phyloP scores from a whole-genome alignment of 371 early-diverging fungal species.

The Apophysomyces ossiformis region DNA sequence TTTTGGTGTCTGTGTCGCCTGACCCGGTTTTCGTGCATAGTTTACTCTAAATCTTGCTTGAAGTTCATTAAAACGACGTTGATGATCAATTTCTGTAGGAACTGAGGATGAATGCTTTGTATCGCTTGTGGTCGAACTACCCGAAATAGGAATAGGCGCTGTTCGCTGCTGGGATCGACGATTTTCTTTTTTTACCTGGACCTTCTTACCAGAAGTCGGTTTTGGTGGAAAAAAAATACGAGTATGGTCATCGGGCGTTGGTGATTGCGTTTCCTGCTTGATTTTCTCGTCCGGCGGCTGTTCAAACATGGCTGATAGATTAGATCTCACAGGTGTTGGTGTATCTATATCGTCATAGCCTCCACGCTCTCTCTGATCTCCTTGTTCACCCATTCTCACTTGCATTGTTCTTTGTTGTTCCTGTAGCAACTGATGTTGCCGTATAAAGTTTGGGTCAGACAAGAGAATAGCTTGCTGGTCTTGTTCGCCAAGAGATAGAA shows the following conservation, averaged over 20 bases:
- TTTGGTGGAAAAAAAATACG: constrained; percentile 1
- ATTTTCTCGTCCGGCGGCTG: constrained; percentile 15
- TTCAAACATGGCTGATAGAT: constrained; percentile 29
- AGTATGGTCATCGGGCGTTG: neutral
- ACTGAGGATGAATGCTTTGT: constrained; percentile 17
- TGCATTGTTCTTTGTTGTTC: constrained; percentile 27
- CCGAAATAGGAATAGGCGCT: constrained; percentile 6
- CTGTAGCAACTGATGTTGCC: constrained; percentile 33
- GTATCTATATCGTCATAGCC: neutral
- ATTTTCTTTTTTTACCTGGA: neutral
- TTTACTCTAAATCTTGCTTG: constrained; percentile 42
- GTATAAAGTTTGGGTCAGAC: constrained; percentile 32
- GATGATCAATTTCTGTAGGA: constrained; percentile 33
- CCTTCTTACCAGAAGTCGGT: constrained; percentile 10
- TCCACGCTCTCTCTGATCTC: constrained; percentile 12
- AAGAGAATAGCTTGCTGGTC: constrained; percentile 33
- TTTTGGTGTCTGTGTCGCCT: constrained; percentile 4
- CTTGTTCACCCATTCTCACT: constrained; percentile 11
- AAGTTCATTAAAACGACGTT: constrained; percentile 32
- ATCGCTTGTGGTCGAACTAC: neutral
- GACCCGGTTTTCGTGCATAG: constrained; percentile 33
- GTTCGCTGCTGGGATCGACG: constrained; percentile 6
- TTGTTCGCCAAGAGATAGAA: constrained; percentile 20
- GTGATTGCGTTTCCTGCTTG: constrained; percentile 7
- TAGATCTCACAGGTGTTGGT: constrained; percentile 19